Evolutionary conservation across 129 eudicot species (phyloP), one percentile per base, ranked within the genome.

Genomic region (Solidago caesia): DNA sequence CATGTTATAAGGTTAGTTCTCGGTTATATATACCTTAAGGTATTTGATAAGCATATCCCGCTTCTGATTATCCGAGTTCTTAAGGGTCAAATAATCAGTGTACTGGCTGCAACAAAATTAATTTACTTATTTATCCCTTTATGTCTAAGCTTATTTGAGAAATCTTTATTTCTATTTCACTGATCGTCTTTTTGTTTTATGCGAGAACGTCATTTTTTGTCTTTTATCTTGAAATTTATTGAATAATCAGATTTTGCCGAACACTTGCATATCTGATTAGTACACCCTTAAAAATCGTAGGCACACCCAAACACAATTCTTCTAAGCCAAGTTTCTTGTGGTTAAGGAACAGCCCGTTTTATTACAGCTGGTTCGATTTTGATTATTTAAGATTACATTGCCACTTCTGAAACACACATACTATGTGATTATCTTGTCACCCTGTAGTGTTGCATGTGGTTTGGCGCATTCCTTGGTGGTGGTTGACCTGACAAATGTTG

Each of bases 401-500:
- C 44, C 41, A 7, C 60, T 58, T 44, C n/a, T 2, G 14, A 21
- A 21, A 26, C 45, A 9, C 1, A 4, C 41, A 29, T 44, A 33
- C 39, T 33, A 10, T 61, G 72, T 75, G 29, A 41, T 75, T 43
- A 57, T 77, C 42, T 43, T 67, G 42, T 44, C 47, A 44, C 21
- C 7, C 2, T 83, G 52, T 44, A 94, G 99, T 84, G 97, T 91
- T 80, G 99, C 96, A 41, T 94, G 99, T 91, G 99, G 99, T 59
- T 79, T 74, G 46, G 97, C 99, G 7, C 99, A 86, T 81, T 91
- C 96, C 27, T 57, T 94, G 90, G 96, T 89, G 80, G 86, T 94
- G 7, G 90, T 94, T 48, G 96, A 88, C 72, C 84, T 91, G 73
- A 85, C 93, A 57, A 84, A 88, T 55, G 81, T 13, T 39, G 67